Conservation (phyloP, 257 asterid species). For the Solanum medicagineum region DNA sequence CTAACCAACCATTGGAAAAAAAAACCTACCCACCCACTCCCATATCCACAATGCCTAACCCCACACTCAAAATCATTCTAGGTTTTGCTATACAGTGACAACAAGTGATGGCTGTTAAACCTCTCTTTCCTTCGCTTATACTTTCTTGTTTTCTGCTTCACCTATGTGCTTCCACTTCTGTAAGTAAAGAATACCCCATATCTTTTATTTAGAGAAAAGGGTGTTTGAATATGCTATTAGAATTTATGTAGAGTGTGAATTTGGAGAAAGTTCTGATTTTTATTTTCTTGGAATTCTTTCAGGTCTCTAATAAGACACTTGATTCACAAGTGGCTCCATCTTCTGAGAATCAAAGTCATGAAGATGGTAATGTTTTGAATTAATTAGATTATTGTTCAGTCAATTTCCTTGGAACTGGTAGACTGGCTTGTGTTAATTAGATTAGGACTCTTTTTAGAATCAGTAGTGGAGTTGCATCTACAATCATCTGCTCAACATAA, state of each 20-base stretch:
- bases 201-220: background rate
- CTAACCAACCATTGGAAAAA: background rate
- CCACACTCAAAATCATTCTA: background rate
- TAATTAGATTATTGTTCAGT: background rate
- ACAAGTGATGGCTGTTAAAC: constrained; percentile 11
- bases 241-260: background rate
- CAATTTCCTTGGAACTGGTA: background rate
- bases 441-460: background rate
- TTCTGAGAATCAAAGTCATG: constrained; percentile 16
- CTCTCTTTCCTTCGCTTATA: constrained; percentile 10
- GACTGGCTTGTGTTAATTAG: background rate
- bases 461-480: background rate
- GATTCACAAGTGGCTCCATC: constrained; percentile 11
- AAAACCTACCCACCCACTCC: background rate
- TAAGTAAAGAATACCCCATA: constrained; percentile 2
- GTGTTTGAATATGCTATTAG: background rate
- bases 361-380: background rate
- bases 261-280: background rate
- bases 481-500: background rate
- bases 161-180: constrained; percentile 27
- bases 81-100: constrained; percentile 3
- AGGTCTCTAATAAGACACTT: constrained; percentile 24
- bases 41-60: background rate
- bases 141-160: constrained; percentile 20
- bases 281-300: background rate